Evolutionary conservation across 805 yeast genomes (phyloP).

Genomic region (Hermanozyma aechmeae): DNA sequence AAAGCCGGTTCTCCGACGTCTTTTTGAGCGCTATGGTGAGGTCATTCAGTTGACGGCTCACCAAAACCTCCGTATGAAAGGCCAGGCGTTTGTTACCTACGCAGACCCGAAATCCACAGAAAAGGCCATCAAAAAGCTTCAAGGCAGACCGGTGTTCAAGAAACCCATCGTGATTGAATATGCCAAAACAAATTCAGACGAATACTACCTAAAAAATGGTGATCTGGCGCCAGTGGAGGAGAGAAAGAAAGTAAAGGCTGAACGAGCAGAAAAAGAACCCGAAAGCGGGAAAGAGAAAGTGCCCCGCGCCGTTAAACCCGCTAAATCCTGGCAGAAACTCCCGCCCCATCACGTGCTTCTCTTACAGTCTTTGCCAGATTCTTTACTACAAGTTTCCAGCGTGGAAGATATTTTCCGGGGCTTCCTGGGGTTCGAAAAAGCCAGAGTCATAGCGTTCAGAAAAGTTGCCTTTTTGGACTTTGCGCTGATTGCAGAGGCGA

Average conservation of each 20-base stretch:
- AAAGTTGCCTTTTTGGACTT: conserved; percentile 79
- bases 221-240: conserved; percentile 5
- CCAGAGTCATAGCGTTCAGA: conserved; percentile 57
- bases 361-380: conserved; percentile 50
- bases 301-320: conserved; percentile 2
- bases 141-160: conserved; percentile 34
- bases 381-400: neutral
- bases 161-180: conserved; percentile 38
- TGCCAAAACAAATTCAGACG: conserved; percentile 40
- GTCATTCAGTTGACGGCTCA: conserved; percentile 46
- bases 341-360: conserved; percentile 69
- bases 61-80: conserved; percentile 56
- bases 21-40: conserved; percentile 39
- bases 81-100: conserved; percentile 75
- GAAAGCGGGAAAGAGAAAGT: conserved; percentile 7
- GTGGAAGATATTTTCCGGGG: conserved; percentile 38
- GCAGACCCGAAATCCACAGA: conserved; percentile 31
- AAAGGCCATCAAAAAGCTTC: conserved; percentile 34
- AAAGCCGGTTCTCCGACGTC: conserved; percentile 28
- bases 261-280: conserved; percentile 11
- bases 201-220: conserved; percentile 5
- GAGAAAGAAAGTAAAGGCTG: conserved; percentile 13
- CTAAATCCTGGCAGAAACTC: conserved; percentile 12
- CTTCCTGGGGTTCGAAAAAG: conserved; percentile 53
- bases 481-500: conserved; percentile 44